Evolutionary conservation across 257 asterid genomes (phyloP).

Genomic region (Solanum tarapatanum): DNA sequence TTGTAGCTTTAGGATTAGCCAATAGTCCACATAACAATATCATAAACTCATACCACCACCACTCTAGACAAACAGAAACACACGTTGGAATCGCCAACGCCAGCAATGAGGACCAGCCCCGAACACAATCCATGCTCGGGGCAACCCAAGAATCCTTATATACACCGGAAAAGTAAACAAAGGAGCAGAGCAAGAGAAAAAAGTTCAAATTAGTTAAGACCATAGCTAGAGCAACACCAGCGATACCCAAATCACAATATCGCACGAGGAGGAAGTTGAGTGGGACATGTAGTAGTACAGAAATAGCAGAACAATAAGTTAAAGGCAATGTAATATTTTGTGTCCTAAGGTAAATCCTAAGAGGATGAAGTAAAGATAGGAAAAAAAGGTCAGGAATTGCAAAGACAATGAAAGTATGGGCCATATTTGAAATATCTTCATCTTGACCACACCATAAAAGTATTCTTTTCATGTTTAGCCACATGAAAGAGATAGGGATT

Average conservation of each 20-base stretch:
- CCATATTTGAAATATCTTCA: constrained; percentile 53
- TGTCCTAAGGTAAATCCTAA: constrained; percentile 61
- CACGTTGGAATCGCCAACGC: constrained; percentile 68
- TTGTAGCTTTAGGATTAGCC: constrained; percentile 57
- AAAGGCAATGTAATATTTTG: constrained; percentile 69
- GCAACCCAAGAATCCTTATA: constrained; percentile 59
- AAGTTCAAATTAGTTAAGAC: constrained; percentile 67
- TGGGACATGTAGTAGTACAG: constrained; percentile 62
- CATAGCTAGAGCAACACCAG: constrained; percentile 83
- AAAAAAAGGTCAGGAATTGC: constrained; percentile 81
- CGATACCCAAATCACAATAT: constrained; percentile 44
- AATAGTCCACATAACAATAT: constrained; percentile 70
- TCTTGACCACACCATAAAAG: constrained; percentile 82
- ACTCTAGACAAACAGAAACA: constrained; percentile 73
- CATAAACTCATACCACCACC: constrained; percentile 99
- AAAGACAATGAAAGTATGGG: constrained; percentile 63
- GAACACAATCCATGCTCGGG: constrained; percentile 53
- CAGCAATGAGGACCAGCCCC: constrained; percentile 62
- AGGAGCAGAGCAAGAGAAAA: constrained; percentile 33
- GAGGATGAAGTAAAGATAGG: constrained; percentile 72
- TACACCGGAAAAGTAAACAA: constrained; percentile 54
- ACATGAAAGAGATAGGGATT: constrained; percentile 65
- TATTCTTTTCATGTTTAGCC: constrained; percentile 72
- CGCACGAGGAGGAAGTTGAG: constrained; percentile 52
- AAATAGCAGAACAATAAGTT: constrained; percentile 50